Base-by-base conservation (phyloP, 208 protist species). In the Crithidia mellificae region DNA sequence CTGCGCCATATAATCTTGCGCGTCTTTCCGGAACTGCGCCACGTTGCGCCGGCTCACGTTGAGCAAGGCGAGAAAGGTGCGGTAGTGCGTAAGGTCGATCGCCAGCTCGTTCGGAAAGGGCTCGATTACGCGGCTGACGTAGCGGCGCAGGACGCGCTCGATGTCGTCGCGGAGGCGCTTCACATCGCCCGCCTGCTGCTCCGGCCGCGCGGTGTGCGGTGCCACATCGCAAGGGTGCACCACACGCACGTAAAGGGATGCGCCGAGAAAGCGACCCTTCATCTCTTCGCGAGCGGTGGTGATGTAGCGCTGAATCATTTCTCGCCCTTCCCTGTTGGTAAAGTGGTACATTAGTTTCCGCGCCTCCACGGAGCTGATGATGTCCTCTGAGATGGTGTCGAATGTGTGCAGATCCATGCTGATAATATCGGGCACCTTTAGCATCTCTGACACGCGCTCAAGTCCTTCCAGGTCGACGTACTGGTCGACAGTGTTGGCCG, bases 51-150 rank as follows among this genome's bases (percentile, higher is more conserved):
- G 41, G 2, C 64, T 63, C 8, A 63, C 68, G 11, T 47, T 54
- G 2, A 85, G 53, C 14, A 87, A 34, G n/a, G 78, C 72, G 25
- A 76, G 70, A n/a, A 63, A 69, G 1, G 43, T 46, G 6, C 68
- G 58, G 67, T 88, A 91, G 65, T 80, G 77, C 19, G 80, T 79
- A 15, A 91, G 72, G 58, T 91, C 85, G 25, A 77, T 80, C 32
- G 47, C 72, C 2, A 88, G 49, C 54, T 91, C 80, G 29, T 69
- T 66, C 2, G 70, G 77, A 38, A 73, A 79, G 19, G 81, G 81
- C 30, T 78, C 52, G 17, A 87, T 43, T 34, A 72, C 43, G 11
- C 51, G 58, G 9, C 41, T 39, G 17, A 82, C 79, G 68, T 83
- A 88, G 24, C 76, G 70, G 19, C 57, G 65, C 38, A 90, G 57